phyloP scores from a whole-genome alignment of 495 filamentous ascomycete species.

The Trichoderma virens region DNA sequence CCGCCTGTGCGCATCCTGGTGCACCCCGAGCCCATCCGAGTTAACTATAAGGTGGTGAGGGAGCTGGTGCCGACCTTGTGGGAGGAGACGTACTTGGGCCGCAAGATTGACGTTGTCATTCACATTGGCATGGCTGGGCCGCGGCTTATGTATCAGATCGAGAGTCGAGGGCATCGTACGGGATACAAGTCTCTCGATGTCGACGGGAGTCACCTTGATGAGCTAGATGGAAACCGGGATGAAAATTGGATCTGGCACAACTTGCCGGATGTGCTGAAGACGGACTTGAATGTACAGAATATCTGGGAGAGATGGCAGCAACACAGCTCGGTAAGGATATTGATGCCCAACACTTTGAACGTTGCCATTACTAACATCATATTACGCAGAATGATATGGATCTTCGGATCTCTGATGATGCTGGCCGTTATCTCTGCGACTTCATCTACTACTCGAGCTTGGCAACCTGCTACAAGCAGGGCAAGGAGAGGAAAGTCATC shows the following conservation, averaged over 20 bases:
- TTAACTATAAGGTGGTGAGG: slow-evolving; percentile 60
- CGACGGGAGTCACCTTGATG: slow-evolving; percentile 49
- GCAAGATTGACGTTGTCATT: slow-evolving; percentile 55
- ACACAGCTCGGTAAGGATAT: slow-evolving; percentile 28
- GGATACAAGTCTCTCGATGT: slow-evolving; percentile 67
- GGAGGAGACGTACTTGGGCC: slow-evolving; percentile 24
- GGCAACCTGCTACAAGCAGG: slow-evolving; percentile 43
- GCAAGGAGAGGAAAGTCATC: slow-evolving; percentile 48
- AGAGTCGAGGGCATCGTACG: slow-evolving; percentile 63
- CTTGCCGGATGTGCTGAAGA: slow-evolving; percentile 37
- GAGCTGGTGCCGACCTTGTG: slow-evolving; percentile 54
- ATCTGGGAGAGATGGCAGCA: slow-evolving; percentile 48
- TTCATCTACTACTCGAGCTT: slow-evolving; percentile 79
- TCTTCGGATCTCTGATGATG: slow-evolving; percentile 61
- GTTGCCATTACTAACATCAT: neutral
- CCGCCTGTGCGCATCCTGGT: slow-evolving; percentile 57
- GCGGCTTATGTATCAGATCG: slow-evolving; percentile 58
- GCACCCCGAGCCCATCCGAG: slow-evolving; percentile 58
- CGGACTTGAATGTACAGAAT: slow-evolving; percentile 44
- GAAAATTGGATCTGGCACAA: slow-evolving; percentile 39
- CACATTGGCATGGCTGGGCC: slow-evolving; percentile 80
- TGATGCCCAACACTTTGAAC: neutral
- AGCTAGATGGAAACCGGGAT: slow-evolving; percentile 30
- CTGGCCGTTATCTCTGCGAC: slow-evolving; percentile 77
- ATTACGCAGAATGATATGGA: slow-evolving; percentile 35